These are phyloP conservation scores for Penstemon davidsonii DNA, from an alignment of 257 asterid species.

Conservation along the genomic window DNA sequence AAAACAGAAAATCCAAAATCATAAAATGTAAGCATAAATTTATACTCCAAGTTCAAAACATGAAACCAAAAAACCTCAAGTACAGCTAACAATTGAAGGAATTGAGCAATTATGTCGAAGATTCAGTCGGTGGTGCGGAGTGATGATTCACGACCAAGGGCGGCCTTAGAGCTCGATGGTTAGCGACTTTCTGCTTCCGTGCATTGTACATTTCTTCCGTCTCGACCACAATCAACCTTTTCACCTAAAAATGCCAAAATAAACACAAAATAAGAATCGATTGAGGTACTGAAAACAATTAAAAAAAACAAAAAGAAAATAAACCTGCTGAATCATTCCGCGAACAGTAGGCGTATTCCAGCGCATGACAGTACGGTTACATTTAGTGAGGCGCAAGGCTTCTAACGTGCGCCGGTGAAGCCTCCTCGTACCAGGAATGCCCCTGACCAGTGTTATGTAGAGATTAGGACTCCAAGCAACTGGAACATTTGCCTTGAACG, in stretches of 20 bases:
- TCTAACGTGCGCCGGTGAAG: conserved; percentile 96
- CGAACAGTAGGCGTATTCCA: conserved; percentile 84
- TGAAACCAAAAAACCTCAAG: neutral
- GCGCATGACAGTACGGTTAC: conserved; percentile 82
- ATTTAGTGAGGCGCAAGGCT: conserved; percentile 82
- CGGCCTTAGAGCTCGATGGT: conserved; percentile 64
- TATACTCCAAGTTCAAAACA: neutral
- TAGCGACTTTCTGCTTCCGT: conserved; percentile 58
- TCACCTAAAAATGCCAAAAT: conserved; percentile 44
- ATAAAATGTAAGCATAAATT: neutral
- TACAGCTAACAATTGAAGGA: conserved; percentile 28
- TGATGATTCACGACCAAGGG: conserved; percentile 56
- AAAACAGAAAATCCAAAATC: neutral
- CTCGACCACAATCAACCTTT: conserved; percentile 60
- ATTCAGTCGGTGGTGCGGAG: conserved; percentile 8
- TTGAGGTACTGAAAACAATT: neutral
- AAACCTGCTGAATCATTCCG: conserved; percentile 88
- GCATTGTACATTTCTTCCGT: conserved; percentile 69
- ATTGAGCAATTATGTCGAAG: conserved; percentile 31
- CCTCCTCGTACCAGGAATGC: conserved; percentile 89
- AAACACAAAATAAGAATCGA: neutral
- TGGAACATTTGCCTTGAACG: conserved; percentile 76
- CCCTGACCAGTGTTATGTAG: conserved; percentile 90
- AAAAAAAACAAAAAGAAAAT: neutral
- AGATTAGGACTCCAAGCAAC: conserved; percentile 89